These are phyloP conservation scores for Schizosaccharomyces versatilis DNA, from an alignment of 1,139 yeast species.

Conservation along the genomic window DNA sequence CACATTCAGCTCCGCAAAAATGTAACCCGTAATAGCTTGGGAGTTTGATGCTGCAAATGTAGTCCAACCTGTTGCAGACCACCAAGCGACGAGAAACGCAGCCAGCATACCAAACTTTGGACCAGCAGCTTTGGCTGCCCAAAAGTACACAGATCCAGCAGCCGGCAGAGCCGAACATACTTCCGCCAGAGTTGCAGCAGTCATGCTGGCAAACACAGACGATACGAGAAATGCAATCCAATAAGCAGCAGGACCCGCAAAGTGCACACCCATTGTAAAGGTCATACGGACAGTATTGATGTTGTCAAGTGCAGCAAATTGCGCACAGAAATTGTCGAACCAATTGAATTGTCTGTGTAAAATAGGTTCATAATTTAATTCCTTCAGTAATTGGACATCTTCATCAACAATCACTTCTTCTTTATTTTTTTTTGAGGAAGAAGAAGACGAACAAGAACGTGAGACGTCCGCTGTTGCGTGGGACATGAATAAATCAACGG, in stretches of 20 bases:
- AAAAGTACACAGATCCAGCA: slow-evolving; percentile 17
- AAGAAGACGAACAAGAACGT: too few species aligned
- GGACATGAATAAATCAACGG: too few species aligned
- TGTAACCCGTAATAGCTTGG: slow-evolving; percentile 14
- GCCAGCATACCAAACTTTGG: slow-evolving; percentile 14
- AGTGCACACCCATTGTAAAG: slow-evolving; percentile 13
- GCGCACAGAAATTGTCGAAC: too few species aligned
- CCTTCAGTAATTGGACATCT: not conserved
- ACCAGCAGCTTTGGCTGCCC: slow-evolving; percentile 17
- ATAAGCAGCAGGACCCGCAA: slow-evolving; percentile 17
- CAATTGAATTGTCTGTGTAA: not conserved
- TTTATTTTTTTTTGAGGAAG: too few species aligned
- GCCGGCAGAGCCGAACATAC: slow-evolving; percentile 17
- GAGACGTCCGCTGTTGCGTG: too few species aligned
- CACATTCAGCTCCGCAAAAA: slow-evolving; percentile 15
- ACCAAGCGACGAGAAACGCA: slow-evolving; percentile 17
- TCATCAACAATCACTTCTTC: not conserved
- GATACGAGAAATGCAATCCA: slow-evolving; percentile 15
- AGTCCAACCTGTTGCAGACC: slow-evolving; percentile 17
- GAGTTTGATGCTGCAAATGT: slow-evolving; percentile 15
- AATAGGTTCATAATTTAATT: slow-evolving; percentile 14
- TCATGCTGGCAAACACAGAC: slow-evolving; percentile 14
- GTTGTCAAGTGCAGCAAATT: slow-evolving; percentile 14
- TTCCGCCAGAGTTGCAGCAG: slow-evolving; percentile 16
- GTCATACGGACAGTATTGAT: slow-evolving; percentile 15